Evolutionary conservation across 306 rosid species (phyloP).

Genomic region (Luffa acutangula): DNA sequence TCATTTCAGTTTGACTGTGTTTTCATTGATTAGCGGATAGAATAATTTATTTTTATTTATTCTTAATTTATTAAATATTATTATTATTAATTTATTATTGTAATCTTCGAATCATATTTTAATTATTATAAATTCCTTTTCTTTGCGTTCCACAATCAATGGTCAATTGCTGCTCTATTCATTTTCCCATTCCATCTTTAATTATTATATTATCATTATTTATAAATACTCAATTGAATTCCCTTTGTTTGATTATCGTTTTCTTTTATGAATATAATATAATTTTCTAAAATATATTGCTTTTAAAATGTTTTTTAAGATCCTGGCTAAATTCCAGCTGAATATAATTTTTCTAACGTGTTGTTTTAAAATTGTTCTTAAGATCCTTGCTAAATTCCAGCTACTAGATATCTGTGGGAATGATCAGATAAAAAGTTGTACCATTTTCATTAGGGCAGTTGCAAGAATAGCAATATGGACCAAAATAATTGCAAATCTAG

Average conservation of each 20-base stretch:
- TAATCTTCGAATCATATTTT: constrained; percentile 2
- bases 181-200: not conserved
- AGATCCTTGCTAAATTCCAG: not conserved
- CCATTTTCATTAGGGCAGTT: too few relatives aligned
- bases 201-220: not conserved
- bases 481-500: too few relatives aligned
- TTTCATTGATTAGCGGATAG: not conserved
- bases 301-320: not conserved
- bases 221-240: not conserved
- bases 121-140: not conserved
- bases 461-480: too few relatives aligned
- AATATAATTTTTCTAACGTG: not conserved
- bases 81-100: too few relatives aligned
- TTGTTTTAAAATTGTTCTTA: too few relatives aligned
- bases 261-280: not conserved
- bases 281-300: not conserved
- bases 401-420: not conserved
- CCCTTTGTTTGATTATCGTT: not conserved
- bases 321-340: not conserved
- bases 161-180: not conserved
- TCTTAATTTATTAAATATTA: not conserved
- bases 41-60: not conserved
- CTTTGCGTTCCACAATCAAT: not conserved
- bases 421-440: not conserved
- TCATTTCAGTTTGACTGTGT: constrained; percentile 7